These are phyloP conservation scores for Calophaca sinica DNA, from an alignment of 306 rosid genomes.

Conservation along the genomic window DNA sequence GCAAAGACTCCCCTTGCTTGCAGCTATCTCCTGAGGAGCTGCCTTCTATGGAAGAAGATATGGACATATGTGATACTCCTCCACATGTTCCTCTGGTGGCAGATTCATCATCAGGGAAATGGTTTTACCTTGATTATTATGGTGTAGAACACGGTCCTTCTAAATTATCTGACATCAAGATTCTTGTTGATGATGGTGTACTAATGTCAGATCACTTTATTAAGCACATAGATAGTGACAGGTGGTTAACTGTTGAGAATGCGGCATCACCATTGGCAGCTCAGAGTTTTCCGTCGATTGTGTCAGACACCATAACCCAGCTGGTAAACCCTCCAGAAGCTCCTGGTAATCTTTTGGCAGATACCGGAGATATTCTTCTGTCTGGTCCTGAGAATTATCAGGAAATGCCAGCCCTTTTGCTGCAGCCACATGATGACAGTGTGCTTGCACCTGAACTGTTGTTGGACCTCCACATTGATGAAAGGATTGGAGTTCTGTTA, in stretches of 20 bases:
- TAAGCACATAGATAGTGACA: conserved; percentile 88
- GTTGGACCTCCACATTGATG: conserved; percentile 78
- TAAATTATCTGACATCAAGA: conserved; percentile 77
- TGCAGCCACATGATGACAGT: conserved; percentile 44
- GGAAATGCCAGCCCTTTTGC: conserved; percentile 50
- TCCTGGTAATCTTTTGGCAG: conserved; percentile 86
- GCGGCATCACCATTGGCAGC: conserved; percentile 86
- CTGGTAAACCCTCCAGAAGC: conserved; percentile 97
- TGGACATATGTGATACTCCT: conserved; percentile 99
- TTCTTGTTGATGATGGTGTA: conserved; percentile 84
- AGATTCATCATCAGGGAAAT: conserved; percentile 76
- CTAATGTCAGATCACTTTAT: conserved; percentile 87
- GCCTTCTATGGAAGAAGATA: conserved; percentile 97
- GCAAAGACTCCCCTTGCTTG: conserved; percentile 57
- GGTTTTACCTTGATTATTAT: conserved; percentile 91
- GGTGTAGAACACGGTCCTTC: conserved; percentile 90
- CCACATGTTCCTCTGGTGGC: conserved; percentile 81
- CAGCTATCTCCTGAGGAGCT: conserved; percentile 72
- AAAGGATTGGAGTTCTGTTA: conserved; percentile 74
- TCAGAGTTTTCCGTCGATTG: conserved; percentile 68
- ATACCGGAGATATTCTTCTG: conserved; percentile 64
- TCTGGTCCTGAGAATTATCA: conserved; percentile 50
- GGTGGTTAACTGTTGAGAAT: conserved; percentile 97
- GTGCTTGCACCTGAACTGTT: conserved; percentile 54
- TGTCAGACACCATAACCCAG: conserved; percentile 79